A percentile compares a stretch with the other conserved stretches of the same genome.
Evolutionary conservation across 352 stramenopile genomes (phyloP).

Genomic region (Phytophthora agathidicida): DNA sequence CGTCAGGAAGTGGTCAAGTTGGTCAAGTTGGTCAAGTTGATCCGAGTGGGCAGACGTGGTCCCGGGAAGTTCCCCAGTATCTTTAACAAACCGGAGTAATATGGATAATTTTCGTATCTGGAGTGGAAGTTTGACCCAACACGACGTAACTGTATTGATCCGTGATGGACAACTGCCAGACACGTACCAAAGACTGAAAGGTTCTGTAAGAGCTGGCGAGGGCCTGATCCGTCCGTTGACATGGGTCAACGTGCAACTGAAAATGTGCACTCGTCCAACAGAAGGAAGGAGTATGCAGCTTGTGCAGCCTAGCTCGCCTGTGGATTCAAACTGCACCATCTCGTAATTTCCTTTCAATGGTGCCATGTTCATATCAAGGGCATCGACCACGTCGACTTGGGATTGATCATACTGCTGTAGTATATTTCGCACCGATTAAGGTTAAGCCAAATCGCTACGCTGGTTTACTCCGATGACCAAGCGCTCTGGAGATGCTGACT

Average conservation of each 20-base stretch:
- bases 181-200: not conserved
- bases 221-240: not conserved
- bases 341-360: slow-evolving; percentile 16
- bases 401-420: too few relatives aligned
- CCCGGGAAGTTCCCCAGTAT: too few relatives aligned
- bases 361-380: too few relatives aligned
- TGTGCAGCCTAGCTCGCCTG: not conserved
- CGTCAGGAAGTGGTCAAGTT: too few relatives aligned
- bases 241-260: slow-evolving; percentile 16
- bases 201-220: not conserved
- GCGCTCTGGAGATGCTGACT: slow-evolving; percentile 28
- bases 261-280: slow-evolving; percentile 18
- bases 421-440: too few relatives aligned
- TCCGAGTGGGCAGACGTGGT: too few relatives aligned
- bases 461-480: slow-evolving; percentile 27
- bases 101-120: too few relatives aligned
- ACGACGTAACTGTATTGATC: slow-evolving; percentile 8
- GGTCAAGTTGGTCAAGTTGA: too few relatives aligned
- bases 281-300: slow-evolving; percentile 15
- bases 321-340: slow-evolving; percentile 9
- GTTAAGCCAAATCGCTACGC: too few relatives aligned
- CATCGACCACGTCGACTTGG: too few relatives aligned
- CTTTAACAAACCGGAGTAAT: too few relatives aligned
- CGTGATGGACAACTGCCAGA: not conserved
- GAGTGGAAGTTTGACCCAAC: slow-evolving; percentile 9